Base-by-base conservation (phyloP, 768 basidiomycete genomes). In the Trametes cubensis region DNA sequence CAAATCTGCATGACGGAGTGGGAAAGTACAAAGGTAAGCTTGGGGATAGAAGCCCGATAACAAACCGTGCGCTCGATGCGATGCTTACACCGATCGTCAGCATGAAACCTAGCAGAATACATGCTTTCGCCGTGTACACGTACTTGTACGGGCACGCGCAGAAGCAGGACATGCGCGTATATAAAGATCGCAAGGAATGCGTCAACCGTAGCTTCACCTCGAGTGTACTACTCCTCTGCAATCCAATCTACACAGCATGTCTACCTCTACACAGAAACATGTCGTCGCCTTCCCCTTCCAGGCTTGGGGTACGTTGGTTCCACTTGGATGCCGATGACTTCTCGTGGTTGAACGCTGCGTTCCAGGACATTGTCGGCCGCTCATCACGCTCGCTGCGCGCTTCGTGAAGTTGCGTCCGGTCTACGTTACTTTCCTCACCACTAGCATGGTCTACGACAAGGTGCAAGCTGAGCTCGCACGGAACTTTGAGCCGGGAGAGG, bases 311-410 rank as follows among this genome's bases (percentile, higher is more conserved):
- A 8, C 14, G 45, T 25, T 34, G 34, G 34, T 34, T 34, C 10
- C 34, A 34, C 17, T 14, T 42, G n/a, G 44, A 17, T 15, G 21
- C 13, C 25, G 13, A 7, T 42, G n/a, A n/a, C n/a, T 38, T 1
- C 34, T 18, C 42, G 2, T 10, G 20, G 10, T 23, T 18, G 40
- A 11, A 34, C 10, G 25, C 21, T 6, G 5, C 7, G 53, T 18
- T n/a, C 1, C 30, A 67, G 66, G 66, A 7, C 66, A 67, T 10
- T 58, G 48, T 2, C 56, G 66, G 17, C 66, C 66, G 14, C 42
- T 67, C 14, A 51, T 60, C 45, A 55, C 41, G 52, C 49, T 64
- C 7, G 26, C 45, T 10, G 63, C 62, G 6, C 60, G 61, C 1
- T 10, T 67, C n/a, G 58, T 61, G 17, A 62, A 64, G 58, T 38